phyloP scores from a whole-genome alignment of 371 early-diverging fungal species.

The Mortierella sp. region DNA sequence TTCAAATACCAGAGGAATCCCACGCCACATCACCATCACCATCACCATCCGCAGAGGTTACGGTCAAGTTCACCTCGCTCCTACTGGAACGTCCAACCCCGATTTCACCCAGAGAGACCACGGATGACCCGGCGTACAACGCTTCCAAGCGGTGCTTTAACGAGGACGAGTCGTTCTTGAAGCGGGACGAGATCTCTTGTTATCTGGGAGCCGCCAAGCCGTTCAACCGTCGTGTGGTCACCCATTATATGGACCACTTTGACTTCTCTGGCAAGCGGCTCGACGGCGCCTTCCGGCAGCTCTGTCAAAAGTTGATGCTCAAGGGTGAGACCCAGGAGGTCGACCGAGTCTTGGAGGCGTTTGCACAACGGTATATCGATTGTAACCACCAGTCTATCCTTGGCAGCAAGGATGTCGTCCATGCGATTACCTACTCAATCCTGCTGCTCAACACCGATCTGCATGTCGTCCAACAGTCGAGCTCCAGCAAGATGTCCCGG shows the following conservation, averaged over 20 bases:
- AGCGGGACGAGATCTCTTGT: conserved; percentile 35
- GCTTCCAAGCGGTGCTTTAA: conserved; percentile 27
- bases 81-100: neutral
- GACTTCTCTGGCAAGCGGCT: conserved; percentile 80
- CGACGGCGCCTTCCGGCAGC: conserved; percentile 83
- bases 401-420: conserved; percentile 78
- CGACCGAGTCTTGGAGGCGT: conserved; percentile 87
- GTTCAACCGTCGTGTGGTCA: conserved; percentile 70
- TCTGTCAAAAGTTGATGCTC: conserved; percentile 85
- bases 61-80: neutral
- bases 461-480: conserved; percentile 83
- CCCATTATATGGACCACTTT: conserved; percentile 80
- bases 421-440: conserved; percentile 89
- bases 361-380: conserved; percentile 85
- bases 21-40: neutral
- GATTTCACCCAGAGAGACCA: neutral
- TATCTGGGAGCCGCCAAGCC: conserved; percentile 40
- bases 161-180: conserved; percentile 38
- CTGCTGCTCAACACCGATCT: conserved; percentile 94
- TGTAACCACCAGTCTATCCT: conserved; percentile 80
- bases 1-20: neutral
- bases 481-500: conserved; percentile 71
- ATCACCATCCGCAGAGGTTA: neutral
- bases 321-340: conserved; percentile 94
- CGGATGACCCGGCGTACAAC: conserved; percentile 40